These are phyloP conservation scores for Bipolaris bicolor DNA, from an alignment of 2,329 filamentous ascomycete species.

Conservation along the genomic window DNA sequence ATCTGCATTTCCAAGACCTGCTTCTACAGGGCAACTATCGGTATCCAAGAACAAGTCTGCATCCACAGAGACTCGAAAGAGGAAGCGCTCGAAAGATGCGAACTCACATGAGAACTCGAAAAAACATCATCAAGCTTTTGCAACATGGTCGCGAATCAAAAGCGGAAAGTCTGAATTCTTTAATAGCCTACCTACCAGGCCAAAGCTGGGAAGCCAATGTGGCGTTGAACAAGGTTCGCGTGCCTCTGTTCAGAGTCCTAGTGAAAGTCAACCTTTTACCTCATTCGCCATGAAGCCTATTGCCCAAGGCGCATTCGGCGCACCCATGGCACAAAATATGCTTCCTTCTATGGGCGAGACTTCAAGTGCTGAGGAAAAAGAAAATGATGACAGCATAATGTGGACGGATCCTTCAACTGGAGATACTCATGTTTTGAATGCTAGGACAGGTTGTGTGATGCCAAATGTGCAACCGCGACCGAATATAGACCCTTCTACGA, in stretches of 20 bases:
- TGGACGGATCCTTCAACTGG: conserved; percentile 70
- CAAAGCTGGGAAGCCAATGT: conserved; percentile 3
- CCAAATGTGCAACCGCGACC: conserved; percentile 21
- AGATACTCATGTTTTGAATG: conserved; percentile 58
- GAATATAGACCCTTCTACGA: conserved; percentile 10
- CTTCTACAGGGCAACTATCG: neutral
- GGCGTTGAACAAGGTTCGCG: neutral
- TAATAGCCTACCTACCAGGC: conserved; percentile 26
- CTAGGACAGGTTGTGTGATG: conserved; percentile 59
- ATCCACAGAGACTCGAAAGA: conserved; percentile 22
- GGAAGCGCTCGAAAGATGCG: conserved; percentile 19
- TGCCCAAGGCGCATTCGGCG: conserved; percentile 19
- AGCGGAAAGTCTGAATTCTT: conserved; percentile 47
- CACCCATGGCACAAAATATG: neutral
- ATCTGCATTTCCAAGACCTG: neutral
- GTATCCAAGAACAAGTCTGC: neutral
- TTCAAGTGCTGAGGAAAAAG: neutral
- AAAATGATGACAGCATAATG: conserved; percentile 48
- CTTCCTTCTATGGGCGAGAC: neutral
- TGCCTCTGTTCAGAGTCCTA: neutral
- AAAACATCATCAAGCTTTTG: conserved; percentile 31
- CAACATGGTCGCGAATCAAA: conserved; percentile 54
- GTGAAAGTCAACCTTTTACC: neutral
- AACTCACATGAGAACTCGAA: conserved; percentile 1
- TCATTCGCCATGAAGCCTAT: conserved; percentile 20